Conservation (phyloP, 2,329 filamentous ascomycete species). For the Hymenoscyphus albidus region DNA sequence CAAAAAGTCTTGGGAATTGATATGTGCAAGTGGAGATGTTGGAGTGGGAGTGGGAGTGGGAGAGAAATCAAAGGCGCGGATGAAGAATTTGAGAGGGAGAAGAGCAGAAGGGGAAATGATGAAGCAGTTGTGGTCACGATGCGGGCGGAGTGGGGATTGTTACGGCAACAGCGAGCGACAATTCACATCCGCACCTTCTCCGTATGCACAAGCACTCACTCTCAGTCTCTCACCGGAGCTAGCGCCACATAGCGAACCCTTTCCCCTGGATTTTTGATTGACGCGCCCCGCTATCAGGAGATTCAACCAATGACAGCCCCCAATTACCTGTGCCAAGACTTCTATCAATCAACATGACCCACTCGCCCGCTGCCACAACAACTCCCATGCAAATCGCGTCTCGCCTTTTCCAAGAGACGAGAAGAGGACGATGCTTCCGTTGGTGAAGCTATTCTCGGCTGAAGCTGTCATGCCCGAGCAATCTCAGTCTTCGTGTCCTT, state of each 20-base stretch:
- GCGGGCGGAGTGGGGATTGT: not conserved
- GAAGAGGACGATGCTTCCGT: too few species aligned
- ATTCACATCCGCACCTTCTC: not conserved
- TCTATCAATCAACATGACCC: not conserved
- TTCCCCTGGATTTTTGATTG: not conserved
- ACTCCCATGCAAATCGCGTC: constrained; percentile 5
- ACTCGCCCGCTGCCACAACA: not conserved
- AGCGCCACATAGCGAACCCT: not conserved
- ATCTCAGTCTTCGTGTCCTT: too few species aligned
- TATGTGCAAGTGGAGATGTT: constrained; percentile 1
- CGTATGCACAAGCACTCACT: not conserved
- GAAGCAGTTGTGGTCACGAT: not conserved
- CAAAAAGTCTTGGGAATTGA: constrained; percentile 6
- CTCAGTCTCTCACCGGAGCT: not conserved
- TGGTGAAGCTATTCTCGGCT: not conserved
- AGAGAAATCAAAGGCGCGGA: not conserved
- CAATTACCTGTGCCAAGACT: not conserved
- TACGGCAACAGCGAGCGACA: not conserved
- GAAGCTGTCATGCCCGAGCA: not conserved
- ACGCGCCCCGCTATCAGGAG: not conserved
- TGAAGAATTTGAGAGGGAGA: not conserved
- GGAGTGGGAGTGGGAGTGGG: not conserved
- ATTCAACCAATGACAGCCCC: not conserved
- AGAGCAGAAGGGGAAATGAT: not conserved
- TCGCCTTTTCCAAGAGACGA: not conserved